Conservation (phyloP, 1,139 yeast species). For the Taphrina deformans region DNA sequence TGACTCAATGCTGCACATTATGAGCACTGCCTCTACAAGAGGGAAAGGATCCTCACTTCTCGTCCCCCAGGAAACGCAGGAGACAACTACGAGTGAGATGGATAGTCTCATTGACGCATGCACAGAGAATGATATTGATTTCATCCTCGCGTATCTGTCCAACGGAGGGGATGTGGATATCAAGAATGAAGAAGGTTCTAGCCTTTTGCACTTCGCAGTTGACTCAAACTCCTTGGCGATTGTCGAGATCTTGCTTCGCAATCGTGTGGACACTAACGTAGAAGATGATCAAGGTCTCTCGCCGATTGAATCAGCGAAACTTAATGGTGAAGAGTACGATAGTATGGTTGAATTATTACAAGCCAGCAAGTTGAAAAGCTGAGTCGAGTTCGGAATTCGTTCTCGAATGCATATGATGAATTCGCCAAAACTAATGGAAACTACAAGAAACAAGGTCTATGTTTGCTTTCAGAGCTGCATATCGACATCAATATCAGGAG, state of each 20-base stretch:
- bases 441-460: neutral
- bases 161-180: constrained; percentile 10
- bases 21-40: neutral
- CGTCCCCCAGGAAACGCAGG: neutral
- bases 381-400: too few species aligned
- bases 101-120: constrained; percentile 22
- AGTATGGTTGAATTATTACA: neutral
- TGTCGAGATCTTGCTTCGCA: neutral
- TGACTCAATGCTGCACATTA: neutral
- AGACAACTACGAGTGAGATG: neutral
- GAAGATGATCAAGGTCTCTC: constrained; percentile 13
- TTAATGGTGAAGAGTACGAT: constrained; percentile 9
- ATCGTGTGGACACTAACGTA: neutral
- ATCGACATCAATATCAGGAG: constrained; percentile 28
- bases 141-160: neutral
- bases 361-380: too few species aligned
- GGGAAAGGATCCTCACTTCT: neutral
- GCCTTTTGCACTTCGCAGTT: constrained; percentile 23
- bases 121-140: neutral
- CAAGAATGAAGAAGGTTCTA: constrained; percentile 20
- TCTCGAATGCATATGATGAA: neutral
- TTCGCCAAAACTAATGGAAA: neutral
- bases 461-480: constrained; percentile 32
- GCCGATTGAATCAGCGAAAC: constrained; percentile 7
- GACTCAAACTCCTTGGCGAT: constrained; percentile 9